Percentiles rank a stretch among this genome's conserved stretches.
These are phyloP conservation scores for Pseudogymnoascus sp. DNA, from an alignment of 2,329 filamentous ascomycete species.

Conservation along the genomic window DNA sequence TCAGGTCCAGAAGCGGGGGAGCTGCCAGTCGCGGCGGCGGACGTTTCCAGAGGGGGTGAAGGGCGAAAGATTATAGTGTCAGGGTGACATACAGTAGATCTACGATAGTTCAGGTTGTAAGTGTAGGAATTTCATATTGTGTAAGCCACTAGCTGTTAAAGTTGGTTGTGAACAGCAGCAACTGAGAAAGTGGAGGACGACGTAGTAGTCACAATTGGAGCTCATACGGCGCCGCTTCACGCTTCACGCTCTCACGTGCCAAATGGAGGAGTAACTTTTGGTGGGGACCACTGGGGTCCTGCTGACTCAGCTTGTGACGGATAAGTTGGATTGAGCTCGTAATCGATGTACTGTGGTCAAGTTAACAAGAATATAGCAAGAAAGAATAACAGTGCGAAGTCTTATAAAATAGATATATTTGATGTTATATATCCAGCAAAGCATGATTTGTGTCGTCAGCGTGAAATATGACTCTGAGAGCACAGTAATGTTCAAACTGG, in stretches of 20 bases:
- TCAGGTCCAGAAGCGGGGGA: background rate
- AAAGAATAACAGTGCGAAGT: constrained; percentile 1
- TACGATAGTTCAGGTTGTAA: background rate
- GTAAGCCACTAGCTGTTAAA: background rate
- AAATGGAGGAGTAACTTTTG: background rate
- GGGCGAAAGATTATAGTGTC: background rate
- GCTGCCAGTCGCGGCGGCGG: background rate
- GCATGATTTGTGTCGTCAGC: background rate
- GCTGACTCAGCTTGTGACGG: constrained; percentile 1
- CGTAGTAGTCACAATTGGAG: background rate
- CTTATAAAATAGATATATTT: background rate
- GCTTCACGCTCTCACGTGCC: background rate
- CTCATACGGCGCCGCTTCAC: background rate
- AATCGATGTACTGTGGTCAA: background rate
- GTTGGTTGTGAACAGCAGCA: background rate
- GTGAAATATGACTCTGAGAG: background rate
- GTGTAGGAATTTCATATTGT: background rate
- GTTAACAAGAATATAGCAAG: background rate
- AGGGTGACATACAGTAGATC: background rate
- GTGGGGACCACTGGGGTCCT: constrained; percentile 1
- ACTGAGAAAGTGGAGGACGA: background rate
- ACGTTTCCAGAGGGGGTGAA: too few relatives aligned
- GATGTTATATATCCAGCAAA: background rate
- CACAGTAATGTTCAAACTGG: background rate
- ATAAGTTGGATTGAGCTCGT: background rate